A percentile compares a stretch with the other conserved stretches of the same genome.
Conservation (phyloP, 108 stramenopile genomes). For the Skeletonema marinoi region DNA sequence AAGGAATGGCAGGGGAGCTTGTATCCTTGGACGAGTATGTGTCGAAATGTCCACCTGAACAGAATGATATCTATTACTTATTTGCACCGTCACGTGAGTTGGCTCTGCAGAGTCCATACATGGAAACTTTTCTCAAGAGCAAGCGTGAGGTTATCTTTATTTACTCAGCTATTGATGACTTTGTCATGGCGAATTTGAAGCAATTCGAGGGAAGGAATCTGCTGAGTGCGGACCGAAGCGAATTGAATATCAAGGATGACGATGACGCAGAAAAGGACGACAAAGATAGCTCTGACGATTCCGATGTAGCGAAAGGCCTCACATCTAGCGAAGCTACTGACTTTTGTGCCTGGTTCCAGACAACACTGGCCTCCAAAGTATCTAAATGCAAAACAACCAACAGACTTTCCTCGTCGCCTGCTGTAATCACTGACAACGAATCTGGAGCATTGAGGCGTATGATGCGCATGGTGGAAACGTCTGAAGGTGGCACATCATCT, state of each 20-base stretch:
- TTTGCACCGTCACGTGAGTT: conserved; percentile 93
- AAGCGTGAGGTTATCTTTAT: conserved; percentile 93
- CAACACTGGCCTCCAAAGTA: conserved; percentile 73
- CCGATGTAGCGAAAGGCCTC: conserved; percentile 48
- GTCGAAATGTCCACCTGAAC: conserved; percentile 87
- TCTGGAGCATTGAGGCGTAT: conserved; percentile 94
- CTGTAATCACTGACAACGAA: conserved; percentile 98
- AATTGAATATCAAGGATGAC: conserved; percentile 62
- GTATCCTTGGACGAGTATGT: conserved; percentile 96
- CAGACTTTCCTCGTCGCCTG: conserved; percentile 90
- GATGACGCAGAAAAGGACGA: conserved; percentile 43
- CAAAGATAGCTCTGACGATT: conserved; percentile 44
- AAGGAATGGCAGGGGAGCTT: conserved; percentile 76
- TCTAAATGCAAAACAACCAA: conserved; percentile 80
- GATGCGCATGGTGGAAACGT: conserved; percentile 97
- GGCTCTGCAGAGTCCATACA: conserved; percentile 94
- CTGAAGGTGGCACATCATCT: conserved; percentile 63
- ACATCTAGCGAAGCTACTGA: conserved; percentile 73
- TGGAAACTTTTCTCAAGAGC: conserved; percentile 93
- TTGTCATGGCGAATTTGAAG: conserved; percentile 95
- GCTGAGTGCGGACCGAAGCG: conserved; percentile 89
- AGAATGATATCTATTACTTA: conserved; percentile 98
- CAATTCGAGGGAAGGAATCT: conserved; percentile 87
- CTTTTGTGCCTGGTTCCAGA: conserved; percentile 86
- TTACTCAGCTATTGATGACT: conserved; percentile 97